Base-by-base conservation (phyloP, 2,329 filamentous ascomycete genomes). In the Phialophora verrucosa region DNA sequence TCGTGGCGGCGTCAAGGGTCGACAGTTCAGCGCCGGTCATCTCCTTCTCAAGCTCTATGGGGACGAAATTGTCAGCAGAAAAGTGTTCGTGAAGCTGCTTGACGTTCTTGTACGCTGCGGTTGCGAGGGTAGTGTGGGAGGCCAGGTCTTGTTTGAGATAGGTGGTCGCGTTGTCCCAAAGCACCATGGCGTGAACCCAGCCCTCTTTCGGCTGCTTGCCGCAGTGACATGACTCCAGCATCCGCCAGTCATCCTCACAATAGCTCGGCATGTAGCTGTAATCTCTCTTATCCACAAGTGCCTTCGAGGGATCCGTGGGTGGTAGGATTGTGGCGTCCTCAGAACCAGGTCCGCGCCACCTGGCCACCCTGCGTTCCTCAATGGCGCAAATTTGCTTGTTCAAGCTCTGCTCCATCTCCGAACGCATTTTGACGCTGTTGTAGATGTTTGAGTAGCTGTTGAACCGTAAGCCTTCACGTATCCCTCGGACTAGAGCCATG, bases 391-490 rank as follows among this genome's bases (percentile, higher is more conserved):
- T 76, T 51, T 75, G 78, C 57, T 77, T 76, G 63, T 65, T 66
- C 25, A 69, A 49, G 58, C 70, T 71, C 20, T 49, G 56, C 32
- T 69, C 63, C 6, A 71, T 74, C 62, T 79, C 81, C 20, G 77
- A 71, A 25, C 73, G 76, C 53, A 82, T 71, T 38, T 74, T 74
- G 35, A 73, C 76, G 63, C 79, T 77, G 56, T 79, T 79, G 65
- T 78, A 74, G n/a, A 80, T 75, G 67, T 81, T 81, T 57, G 77
- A 74, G 69, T 82, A 83, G 65, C 76, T 78, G 49, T 79, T 80
- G 59, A 78, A 73, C 2, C 78, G 75, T 54, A 83, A 67, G 2
- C 80, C 80, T 44, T 74, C 75, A 4, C 73, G 76, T 31, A 79
- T 76, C 53, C 76, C 75, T 47, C 75, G 73, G 38, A 75, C 74